phyloP scores from a whole-genome alignment of 805 yeast genomes.

The Wickerhamiella dianesei region DNA sequence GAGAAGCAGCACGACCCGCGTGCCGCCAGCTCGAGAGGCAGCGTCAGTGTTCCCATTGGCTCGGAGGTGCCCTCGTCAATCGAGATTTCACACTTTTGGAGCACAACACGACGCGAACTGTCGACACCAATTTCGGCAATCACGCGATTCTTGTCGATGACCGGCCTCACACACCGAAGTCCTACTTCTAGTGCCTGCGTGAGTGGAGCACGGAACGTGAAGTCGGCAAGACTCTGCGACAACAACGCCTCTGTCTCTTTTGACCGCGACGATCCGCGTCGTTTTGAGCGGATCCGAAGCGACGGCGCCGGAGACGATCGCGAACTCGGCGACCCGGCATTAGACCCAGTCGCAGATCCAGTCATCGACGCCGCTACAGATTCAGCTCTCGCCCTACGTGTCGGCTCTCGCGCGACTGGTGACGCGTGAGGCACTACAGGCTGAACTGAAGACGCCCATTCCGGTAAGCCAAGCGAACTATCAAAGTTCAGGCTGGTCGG shows the following conservation, averaged over 20 bases:
- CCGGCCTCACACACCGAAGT: conserved; percentile 18
- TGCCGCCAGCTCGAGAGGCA: conserved; percentile 11
- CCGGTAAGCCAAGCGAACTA: neutral
- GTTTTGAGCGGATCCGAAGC: neutral
- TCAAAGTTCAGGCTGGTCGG: neutral
- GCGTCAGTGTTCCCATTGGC: conserved; percentile 7
- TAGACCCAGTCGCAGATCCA: neutral
- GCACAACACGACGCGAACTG: conserved; percentile 6
- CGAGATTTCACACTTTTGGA: conserved; percentile 7
- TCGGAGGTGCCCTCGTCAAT: conserved; percentile 15
- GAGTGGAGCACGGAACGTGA: conserved; percentile 5
- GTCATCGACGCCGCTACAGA: neutral
- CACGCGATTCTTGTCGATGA: conserved; percentile 17
- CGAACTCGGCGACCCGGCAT: neutral
- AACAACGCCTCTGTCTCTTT: neutral
- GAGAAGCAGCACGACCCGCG: conserved; percentile 13
- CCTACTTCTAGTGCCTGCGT: conserved; percentile 16
- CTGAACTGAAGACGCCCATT: neutral
- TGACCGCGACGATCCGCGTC: neutral
- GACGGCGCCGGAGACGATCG: neutral
- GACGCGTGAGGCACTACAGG: neutral
- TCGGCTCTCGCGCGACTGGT: neutral
- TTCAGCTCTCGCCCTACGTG: neutral
- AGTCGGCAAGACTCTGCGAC: neutral
- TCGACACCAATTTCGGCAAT: conserved; percentile 18